A percentile compares a stretch with the other conserved stretches of the same genome.
Evolutionary conservation across 495 filamentous ascomycete genomes (phyloP).

Genomic region (Trypethelium eluteriae): DNA sequence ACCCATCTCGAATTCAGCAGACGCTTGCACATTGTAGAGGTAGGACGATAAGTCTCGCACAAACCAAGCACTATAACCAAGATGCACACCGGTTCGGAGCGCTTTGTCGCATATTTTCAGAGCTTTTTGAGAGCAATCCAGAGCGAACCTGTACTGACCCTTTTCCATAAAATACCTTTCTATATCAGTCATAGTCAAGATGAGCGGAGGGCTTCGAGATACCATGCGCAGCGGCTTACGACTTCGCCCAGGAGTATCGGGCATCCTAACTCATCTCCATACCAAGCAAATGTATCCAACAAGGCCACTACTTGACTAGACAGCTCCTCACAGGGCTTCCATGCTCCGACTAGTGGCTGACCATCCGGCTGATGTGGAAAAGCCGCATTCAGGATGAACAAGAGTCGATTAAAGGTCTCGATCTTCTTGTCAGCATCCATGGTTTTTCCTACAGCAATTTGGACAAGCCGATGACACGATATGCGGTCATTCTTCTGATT

Average conservation of each 20-base stretch:
- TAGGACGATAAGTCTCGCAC: not conserved
- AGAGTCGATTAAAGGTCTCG: not conserved
- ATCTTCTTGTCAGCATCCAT: not conserved
- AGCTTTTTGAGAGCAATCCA: not conserved
- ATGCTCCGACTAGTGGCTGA: not conserved
- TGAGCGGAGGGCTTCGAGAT: not conserved
- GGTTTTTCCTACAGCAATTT: not conserved
- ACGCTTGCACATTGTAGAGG: constrained; percentile 1
- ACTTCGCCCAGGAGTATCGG: not conserved
- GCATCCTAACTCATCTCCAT: not conserved
- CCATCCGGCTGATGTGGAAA: not conserved
- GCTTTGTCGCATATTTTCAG: not conserved
- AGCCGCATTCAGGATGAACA: not conserved
- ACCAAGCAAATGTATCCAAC: not conserved
- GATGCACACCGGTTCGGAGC: not conserved
- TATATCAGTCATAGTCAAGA: not conserved
- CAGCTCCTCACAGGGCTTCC: not conserved
- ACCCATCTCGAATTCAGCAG: not conserved
- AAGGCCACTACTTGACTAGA: constrained; percentile 1
- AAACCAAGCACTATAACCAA: not conserved
- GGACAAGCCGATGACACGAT: not conserved
- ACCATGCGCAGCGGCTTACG: not conserved
- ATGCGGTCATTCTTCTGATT: constrained; percentile 3
- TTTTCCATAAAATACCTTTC: not conserved
- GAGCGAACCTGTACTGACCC: not conserved